Evolutionary conservation across 1,284 basidiomycete genomes (phyloP), one percentile per base, ranked within the genome.

Genomic region (Ceratobasidium sp.): DNA sequence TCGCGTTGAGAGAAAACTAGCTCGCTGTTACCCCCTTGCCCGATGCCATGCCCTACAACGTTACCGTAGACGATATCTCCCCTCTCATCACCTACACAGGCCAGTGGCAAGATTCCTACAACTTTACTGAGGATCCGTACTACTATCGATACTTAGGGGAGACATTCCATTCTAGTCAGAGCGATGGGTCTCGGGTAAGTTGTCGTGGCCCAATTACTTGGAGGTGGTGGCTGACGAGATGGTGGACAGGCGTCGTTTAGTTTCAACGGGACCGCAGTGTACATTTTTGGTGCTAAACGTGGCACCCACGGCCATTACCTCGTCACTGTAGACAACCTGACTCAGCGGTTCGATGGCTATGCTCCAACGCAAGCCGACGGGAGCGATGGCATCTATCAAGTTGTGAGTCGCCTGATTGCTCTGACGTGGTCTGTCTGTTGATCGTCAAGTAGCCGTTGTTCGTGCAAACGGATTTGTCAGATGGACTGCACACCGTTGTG

Each of bases 251-350:
- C 56, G 0, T 60, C 41, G 17, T 60, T 72, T 31, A 29, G n/a
- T 24, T 72, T 72, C 36, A 72, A 72, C 14, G 69, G 69, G 19
- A 62, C 69, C 6, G 56, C 54, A 11, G 57, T 72, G 17, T 72
- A 62, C n/a, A 62, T 72, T 8, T 72, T 72, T 51, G 69, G 69
- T 5, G 69, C 69, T 56, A 72, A 72, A 31, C 54, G 69, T 50
- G 17, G 54, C 2, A 71, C 57, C 15, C 66, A 71, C 19, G 66
- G 66, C 31, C 22, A 36, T 9, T 71, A 51, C 29, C 50, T 1
- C 19, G 69, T 72, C 3, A 45, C 29, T 24, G 27, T 72, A 8
- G 69, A 72, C 24, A 41, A 60, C n/a, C 44, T 36, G 33, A 22
- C 69, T 3, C 41, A 71, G 24, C 44, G 29, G 22, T 57, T 71